Evolutionary conservation across 768 basidiomycete genomes (phyloP), one percentile per base, ranked within the genome.

Genomic region (Russula dissimulans): DNA sequence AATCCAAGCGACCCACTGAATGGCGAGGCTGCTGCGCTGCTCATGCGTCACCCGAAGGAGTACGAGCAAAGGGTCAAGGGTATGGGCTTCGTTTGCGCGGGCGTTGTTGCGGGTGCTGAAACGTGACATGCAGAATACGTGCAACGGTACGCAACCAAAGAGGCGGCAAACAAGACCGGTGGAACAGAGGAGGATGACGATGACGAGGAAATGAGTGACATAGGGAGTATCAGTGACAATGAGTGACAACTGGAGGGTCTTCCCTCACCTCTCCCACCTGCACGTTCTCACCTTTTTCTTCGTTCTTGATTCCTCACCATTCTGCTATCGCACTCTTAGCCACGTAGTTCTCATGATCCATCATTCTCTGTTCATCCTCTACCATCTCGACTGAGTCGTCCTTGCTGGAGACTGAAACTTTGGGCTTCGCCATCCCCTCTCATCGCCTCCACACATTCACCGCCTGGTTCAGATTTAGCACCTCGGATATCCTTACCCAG

Each of bases 1-100:
- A 99, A 99, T 72, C 95, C 97, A 12, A 93, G 95, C 62, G 97
- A 99, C 71, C 97, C 97, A 4, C 77, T 98, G 55, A 99, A 99
- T 65, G 95, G 95, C 38, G 97, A 99, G 75, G 97, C 97, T 18
- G 97, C 97, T 9, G 93, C 95, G 2, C 78, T 99, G 41, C 81
- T 98, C 63, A 94, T 98, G 91, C 88, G 95, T 32, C 95, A 98
- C 70, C 94, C 94, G 38, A 93, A 95, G 72, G 88, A 92, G 64
- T 99, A 99, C 68, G 93, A 95, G 65, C 81, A 80, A 26, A 95
- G 91, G 71, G 95, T 99, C 58, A 92, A 93, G 77, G 92, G 91
- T 88, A 69, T 36, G 80, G 66, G 22, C 42, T 44, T 34, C 43
- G 41, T 44, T 18, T 26, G 18, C 15, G 7, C n/a, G 17, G 34